Evolutionary conservation across 768 basidiomycete species (phyloP), one percentile per base, ranked within the genome.

Genomic region (Lentinula aciculospora): DNA sequence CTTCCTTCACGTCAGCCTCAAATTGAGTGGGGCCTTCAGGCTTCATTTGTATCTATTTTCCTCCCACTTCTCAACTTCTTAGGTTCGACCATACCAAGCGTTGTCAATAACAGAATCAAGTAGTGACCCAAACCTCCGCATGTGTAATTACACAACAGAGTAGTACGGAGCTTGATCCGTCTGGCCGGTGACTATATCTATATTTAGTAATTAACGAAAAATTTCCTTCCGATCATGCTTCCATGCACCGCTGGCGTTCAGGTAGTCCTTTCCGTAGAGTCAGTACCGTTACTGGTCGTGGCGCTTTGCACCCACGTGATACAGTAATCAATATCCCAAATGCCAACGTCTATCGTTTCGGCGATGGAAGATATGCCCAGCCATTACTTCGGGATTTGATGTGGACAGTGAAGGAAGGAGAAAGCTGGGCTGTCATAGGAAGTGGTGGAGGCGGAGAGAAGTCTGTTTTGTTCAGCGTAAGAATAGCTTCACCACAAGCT

Each of bases 381-480:
- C 83, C 84, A 13, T 74, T 84, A 4, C 75, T 88, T 61, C 76
- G 69, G 0, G 72, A 78, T 58, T 66, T 88, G 1, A 66, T 76
- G 13, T 89, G 88, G 88, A 80, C 75, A 5, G 75, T 88, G 0
- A 69, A 76, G 23, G 76, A 85, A 19, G 77, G 77, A 27, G 81
- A 92, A 65, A 83, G 77, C 15, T 93, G 92, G 92, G 91, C 86
- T 0, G 76, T 93, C 8, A 76, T 93, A 3, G 84, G 85, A 1
- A 80, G 83, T n/a, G 56, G 56, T 28, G 82, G 81, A 1, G 78
- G 83, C 19, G 82, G 83, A 21, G 81, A 84, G 60, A 89, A 88
- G 61, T 71, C 79, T 0, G 72, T 75, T 0, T 56, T 91, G 13
- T 79, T 93, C 58, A 83, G 88, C 76, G 92, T 90, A 65, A 53